These are phyloP conservation scores for Erucastrum elatum DNA, from an alignment of 345 rosid genomes.

Conservation along the genomic window DNA sequence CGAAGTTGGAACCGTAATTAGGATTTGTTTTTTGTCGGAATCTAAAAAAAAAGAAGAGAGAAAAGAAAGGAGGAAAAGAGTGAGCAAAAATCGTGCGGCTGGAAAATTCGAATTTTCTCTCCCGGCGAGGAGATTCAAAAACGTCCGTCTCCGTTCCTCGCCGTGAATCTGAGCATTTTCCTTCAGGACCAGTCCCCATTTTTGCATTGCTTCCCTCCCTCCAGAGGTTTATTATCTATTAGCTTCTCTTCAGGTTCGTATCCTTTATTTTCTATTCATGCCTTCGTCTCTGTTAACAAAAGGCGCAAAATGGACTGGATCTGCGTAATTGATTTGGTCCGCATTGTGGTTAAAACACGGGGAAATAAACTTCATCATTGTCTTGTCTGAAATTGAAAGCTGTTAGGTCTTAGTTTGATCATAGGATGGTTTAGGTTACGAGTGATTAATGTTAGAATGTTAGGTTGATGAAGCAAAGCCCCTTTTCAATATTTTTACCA, in stretches of 20 bases:
- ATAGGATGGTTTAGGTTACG: constrained; percentile 12
- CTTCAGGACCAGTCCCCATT: neutral
- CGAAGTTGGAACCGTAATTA: constrained; percentile 32
- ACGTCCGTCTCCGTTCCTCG: constrained; percentile 20
- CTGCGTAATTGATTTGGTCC: constrained; percentile 32
- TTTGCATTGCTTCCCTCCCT: neutral
- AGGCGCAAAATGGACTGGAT: constrained; percentile 24
- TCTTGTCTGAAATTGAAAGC: constrained; percentile 7
- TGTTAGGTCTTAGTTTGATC: neutral
- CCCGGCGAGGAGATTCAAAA: constrained; percentile 33
- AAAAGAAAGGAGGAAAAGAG: neutral
- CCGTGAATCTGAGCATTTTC: constrained; percentile 21
- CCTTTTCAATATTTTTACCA: neutral
- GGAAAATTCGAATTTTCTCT: constrained; percentile 29
- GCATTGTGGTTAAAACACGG: constrained; percentile 25
- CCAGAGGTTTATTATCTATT: constrained; percentile 25
- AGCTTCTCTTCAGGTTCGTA: constrained; percentile 36
- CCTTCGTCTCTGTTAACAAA: neutral
- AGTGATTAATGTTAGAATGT: neutral
- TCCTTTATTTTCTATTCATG: neutral
- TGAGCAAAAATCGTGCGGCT: constrained; percentile 19
- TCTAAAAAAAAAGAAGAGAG: constrained; percentile 15
- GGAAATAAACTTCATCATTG: neutral
- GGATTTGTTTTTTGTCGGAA: constrained; percentile 31
- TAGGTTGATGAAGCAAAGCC: neutral